These are phyloP conservation scores for Suzukiozyma palmioleophila DNA, from an alignment of 1,139 yeast genomes.

Conservation along the genomic window DNA sequence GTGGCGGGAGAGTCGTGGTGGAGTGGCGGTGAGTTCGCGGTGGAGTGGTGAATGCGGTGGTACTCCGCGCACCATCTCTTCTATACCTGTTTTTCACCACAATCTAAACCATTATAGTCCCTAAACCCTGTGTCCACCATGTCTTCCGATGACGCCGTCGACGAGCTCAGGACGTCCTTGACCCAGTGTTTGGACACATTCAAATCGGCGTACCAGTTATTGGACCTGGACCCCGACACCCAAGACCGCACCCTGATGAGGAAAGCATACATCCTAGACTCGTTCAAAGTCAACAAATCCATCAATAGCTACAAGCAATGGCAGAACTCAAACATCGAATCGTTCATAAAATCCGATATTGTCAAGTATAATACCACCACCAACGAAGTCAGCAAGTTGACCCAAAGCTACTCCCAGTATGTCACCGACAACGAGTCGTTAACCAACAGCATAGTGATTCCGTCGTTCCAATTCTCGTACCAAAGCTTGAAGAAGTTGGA, in stretches of 20 bases:
- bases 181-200: constrained; percentile 9
- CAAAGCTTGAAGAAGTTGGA: constrained; percentile 25
- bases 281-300: constrained; percentile 29
- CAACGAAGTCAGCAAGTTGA: constrained; percentile 27
- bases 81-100: too few relatives aligned
- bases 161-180: background rate
- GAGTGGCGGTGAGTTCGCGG: too few relatives aligned
- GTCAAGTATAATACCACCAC: constrained; percentile 26
- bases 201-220: constrained; percentile 13
- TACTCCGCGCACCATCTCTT: too few relatives aligned
- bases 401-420: constrained; percentile 20
- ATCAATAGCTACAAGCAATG: constrained; percentile 30
- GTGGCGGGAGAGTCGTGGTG: too few relatives aligned
- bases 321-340: constrained; percentile 19
- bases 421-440: constrained; percentile 22
- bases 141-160: constrained; percentile 1
- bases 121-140: background rate
- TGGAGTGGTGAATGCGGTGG: too few relatives aligned
- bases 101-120: too few relatives aligned
- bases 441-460: constrained; percentile 22
- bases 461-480: constrained; percentile 26
- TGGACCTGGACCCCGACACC: constrained; percentile 5
- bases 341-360: constrained; percentile 23
- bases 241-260: constrained; percentile 10
- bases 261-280: constrained; percentile 28